Percentiles rank a stretch among this genome's conserved stretches.
These are phyloP conservation scores for Calonectria montana DNA, from an alignment of 2,329 filamentous ascomycete genomes.

Conservation along the genomic window DNA sequence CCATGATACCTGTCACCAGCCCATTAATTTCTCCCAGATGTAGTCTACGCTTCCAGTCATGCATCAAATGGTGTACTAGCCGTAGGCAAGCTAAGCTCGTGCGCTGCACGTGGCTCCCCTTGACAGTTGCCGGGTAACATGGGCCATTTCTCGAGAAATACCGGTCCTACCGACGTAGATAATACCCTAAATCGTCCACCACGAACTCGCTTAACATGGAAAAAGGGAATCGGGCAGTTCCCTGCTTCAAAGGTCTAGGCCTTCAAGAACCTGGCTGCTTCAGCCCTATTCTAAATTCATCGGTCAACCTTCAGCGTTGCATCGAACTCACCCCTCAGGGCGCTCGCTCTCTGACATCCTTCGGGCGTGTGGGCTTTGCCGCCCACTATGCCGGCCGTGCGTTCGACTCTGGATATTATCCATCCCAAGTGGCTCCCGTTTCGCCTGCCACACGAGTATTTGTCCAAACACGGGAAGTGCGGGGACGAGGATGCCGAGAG, in stretches of 20 bases:
- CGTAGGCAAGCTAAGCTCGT: not conserved
- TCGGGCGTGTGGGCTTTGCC: not conserved
- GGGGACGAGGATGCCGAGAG: constrained; percentile 1
- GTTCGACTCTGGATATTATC: not conserved
- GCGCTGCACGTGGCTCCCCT: not conserved
- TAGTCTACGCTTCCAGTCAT: not conserved
- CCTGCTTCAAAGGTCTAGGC: constrained; percentile 11
- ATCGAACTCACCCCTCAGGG: constrained; percentile 16
- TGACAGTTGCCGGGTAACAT: not conserved
- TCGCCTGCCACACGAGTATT: not conserved
- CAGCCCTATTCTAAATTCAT: constrained; percentile 19
- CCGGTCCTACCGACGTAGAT: not conserved
- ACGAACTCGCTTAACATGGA: not conserved
- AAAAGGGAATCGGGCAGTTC: not conserved
- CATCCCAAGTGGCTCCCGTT: constrained; percentile 12
- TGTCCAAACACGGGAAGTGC: constrained; percentile 10
- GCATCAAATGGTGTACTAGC: not conserved
- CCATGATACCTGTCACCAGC: not conserved
- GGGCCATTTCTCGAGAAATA: not conserved
- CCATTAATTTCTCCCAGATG: not conserved
- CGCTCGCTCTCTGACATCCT: not conserved
- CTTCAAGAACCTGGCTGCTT: not conserved
- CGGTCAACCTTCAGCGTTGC: not conserved
- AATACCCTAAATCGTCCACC: not conserved
- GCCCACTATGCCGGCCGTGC: not conserved